A percentile compares a stretch with the other conserved stretches of the same genome.
These are phyloP conservation scores for Malassezia pachydermatis DNA, from an alignment of 1,284 basidiomycete species.

Conservation along the genomic window DNA sequence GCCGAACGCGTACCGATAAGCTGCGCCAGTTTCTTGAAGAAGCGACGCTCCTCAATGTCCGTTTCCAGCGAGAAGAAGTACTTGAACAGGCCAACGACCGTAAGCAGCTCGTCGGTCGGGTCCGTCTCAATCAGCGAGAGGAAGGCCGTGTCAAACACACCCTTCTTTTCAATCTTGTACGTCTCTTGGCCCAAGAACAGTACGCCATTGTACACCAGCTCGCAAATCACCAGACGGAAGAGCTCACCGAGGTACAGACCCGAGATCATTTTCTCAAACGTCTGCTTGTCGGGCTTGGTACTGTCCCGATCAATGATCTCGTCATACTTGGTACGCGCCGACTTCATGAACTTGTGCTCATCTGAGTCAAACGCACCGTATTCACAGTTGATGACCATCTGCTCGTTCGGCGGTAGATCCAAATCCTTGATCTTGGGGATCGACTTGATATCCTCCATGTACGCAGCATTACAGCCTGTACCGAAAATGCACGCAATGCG, in stretches of 20 bases:
- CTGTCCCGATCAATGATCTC: conserved; percentile 79
- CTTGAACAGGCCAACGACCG: conserved; percentile 85
- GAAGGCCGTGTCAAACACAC: conserved; percentile 92
- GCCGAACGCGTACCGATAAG: conserved; percentile 51
- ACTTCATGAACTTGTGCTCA: conserved; percentile 75
- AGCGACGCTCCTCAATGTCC: conserved; percentile 38
- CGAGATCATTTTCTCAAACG: conserved; percentile 95
- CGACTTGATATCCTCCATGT: conserved; percentile 65
- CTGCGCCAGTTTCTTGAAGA: conserved; percentile 57
- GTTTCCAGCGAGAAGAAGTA: conserved; percentile 48
- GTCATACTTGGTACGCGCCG: conserved; percentile 77
- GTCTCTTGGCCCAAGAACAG: conserved; percentile 93
- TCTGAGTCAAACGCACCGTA: conserved; percentile 96
- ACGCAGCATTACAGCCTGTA: conserved; percentile 92
- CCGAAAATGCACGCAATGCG: conserved; percentile 94
- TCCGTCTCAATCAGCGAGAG: conserved; percentile 94
- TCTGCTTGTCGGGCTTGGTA: conserved; percentile 92
- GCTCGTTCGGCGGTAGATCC: conserved; percentile 58
- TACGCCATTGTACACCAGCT: conserved; percentile 90
- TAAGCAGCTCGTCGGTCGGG: conserved; percentile 91
- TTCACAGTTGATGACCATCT: conserved; percentile 96
- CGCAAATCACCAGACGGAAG: conserved; percentile 80
- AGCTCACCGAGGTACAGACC: conserved; percentile 96
- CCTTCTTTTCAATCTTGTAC: conserved; percentile 87
- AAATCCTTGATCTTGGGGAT: conserved; percentile 65